Conservation (phyloP, 2,329 filamentous ascomycete genomes). For the Exophiala mesophila region DNA sequence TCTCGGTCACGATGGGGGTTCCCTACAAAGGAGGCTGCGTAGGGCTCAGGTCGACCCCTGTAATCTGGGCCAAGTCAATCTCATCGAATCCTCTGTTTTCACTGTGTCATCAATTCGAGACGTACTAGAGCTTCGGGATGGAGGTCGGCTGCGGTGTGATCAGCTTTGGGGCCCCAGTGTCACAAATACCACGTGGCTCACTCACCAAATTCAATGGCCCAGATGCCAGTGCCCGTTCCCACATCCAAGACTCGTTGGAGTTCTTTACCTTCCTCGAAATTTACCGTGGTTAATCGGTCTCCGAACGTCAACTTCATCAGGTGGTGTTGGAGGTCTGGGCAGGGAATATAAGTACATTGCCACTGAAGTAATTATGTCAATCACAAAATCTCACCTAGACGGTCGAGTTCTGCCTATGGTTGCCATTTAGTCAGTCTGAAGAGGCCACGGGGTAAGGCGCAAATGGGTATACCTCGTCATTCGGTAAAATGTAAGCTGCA, state of each 20-base stretch:
- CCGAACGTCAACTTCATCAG: slow-evolving; percentile 33
- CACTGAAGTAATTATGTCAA: neutral
- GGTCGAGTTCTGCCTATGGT: slow-evolving; percentile 11
- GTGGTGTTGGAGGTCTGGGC: slow-evolving; percentile 30
- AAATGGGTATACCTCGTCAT: slow-evolving; percentile 26
- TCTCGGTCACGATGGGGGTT: too few relatives aligned
- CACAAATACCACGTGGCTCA: neutral
- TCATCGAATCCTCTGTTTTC: too few relatives aligned
- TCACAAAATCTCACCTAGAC: slow-evolving; percentile 7
- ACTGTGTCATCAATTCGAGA: neutral
- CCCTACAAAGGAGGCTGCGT: slow-evolving; percentile 13
- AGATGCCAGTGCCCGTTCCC: slow-evolving; percentile 36
- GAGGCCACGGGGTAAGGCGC: too few relatives aligned
- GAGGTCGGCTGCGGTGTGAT: slow-evolving; percentile 5
- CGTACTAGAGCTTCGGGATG: slow-evolving; percentile 15
- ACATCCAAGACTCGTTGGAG: slow-evolving; percentile 32
- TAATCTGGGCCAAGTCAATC: too few relatives aligned
- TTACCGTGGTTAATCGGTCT: slow-evolving; percentile 28
- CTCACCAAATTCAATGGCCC: slow-evolving; percentile 32
- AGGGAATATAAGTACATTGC: slow-evolving; percentile 7
- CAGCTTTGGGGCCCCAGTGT: neutral
- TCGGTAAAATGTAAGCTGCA: slow-evolving; percentile 18
- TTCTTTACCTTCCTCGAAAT: slow-evolving; percentile 8
- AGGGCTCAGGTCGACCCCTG: slow-evolving; percentile 15
- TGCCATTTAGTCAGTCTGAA: slow-evolving; percentile 3